Evolutionary conservation across 768 basidiomycete genomes (phyloP).

Genomic region (Pleurotus pulmonarius): DNA sequence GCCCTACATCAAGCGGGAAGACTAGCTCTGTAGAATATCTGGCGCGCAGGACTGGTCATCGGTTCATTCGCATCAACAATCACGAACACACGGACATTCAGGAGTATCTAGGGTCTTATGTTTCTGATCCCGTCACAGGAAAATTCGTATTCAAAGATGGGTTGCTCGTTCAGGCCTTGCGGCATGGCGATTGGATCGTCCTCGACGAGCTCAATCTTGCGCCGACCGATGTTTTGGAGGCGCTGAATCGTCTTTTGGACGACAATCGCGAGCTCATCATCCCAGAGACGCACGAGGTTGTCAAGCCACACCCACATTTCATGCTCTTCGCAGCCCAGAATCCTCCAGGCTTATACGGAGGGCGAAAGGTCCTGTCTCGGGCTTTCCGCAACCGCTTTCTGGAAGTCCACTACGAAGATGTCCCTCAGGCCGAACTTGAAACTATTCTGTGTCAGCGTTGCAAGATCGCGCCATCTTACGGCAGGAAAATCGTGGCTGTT

Average conservation of each 20-base stretch:
- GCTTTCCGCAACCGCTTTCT: conserved; percentile 97
- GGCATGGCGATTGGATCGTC: conserved; percentile 95
- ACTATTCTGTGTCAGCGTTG: conserved; percentile 92
- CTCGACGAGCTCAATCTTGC: conserved; percentile 97
- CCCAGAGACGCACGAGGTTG: conserved; percentile 93
- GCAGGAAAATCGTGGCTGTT: conserved; percentile 84
- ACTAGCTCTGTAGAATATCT: conserved; percentile 96
- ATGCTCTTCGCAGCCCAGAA: conserved; percentile 99
- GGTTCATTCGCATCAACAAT: conserved; percentile 97
- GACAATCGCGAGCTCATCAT: conserved; percentile 96
- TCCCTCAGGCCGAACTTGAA: conserved; percentile 90
- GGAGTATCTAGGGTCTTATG: conserved; percentile 95
- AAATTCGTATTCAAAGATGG: conserved; percentile 95
- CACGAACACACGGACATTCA: conserved; percentile 99
- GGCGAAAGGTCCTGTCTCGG: conserved; percentile 89
- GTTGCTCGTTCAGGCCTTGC: conserved; percentile 85
- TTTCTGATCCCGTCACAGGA: conserved; percentile 90
- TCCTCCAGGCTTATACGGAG: conserved; percentile 93
- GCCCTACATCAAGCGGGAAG: conserved; percentile 96
- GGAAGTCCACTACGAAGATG: conserved; percentile 96
- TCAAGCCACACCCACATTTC: conserved; percentile 91
- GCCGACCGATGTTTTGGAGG: conserved; percentile 96
- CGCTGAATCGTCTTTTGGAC: conserved; percentile 92
- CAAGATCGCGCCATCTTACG: conserved; percentile 91
- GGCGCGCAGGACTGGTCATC: conserved; percentile 88